phyloP scores from a whole-genome alignment of 228 moss, liverwort and hornwort genomes.

The Sphagnum magellanicum region DNA sequence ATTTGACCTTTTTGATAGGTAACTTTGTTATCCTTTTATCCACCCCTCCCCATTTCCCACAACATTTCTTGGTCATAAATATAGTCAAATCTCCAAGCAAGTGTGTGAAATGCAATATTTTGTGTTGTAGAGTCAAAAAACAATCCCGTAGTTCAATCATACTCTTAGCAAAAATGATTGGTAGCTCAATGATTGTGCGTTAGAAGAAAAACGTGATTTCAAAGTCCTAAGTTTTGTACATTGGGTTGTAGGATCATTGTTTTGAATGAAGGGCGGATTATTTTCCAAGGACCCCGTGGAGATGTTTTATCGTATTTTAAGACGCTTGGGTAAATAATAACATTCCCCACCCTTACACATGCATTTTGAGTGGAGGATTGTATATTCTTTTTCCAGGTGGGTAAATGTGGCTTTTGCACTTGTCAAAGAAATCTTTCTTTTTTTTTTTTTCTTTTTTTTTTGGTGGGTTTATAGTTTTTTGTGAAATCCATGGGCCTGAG shows the following conservation, averaged over 20 bases:
- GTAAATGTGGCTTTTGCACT: not conserved
- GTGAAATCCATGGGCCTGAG: not conserved
- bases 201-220: not conserved
- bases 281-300: constrained; percentile 75
- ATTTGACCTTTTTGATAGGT: constrained; percentile 83
- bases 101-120: not conserved
- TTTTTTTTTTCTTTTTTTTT: not conserved
- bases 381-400: not conserved
- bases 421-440: too few species aligned
- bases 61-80: not conserved
- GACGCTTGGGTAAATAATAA: constrained; percentile 51
- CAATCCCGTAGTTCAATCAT: not conserved
- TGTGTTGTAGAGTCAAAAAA: not conserved
- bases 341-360: not conserved
- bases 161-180: not conserved
- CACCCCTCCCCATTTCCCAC: not conserved
- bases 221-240: not conserved
- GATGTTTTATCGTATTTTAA: constrained; percentile 69
- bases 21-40: not conserved
- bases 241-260: constrained; percentile 52
- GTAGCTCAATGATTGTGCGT: not conserved
- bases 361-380: not conserved
- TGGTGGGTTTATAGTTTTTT: not conserved
- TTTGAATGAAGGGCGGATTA: constrained; percentile 64
- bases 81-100: not conserved